These are phyloP conservation scores for Didymella keratinophila DNA, from an alignment of 2,329 filamentous ascomycete species.

Conservation along the genomic window DNA sequence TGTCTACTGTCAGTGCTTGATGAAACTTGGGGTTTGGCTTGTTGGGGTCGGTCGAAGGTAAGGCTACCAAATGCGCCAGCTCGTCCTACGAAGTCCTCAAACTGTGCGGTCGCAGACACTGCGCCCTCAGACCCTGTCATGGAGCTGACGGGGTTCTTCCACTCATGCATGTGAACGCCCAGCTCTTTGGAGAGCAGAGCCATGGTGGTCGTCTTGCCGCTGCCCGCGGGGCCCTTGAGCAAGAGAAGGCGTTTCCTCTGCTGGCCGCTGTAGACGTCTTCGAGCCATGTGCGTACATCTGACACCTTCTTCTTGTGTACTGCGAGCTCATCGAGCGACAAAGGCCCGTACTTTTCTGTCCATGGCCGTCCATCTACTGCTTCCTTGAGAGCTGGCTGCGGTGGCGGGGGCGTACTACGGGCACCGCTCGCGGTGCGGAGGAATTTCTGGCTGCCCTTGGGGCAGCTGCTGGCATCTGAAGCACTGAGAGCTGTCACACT, in stretches of 20 bases:
- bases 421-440: constrained; percentile 49
- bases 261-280: constrained; percentile 71
- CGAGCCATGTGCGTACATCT: constrained; percentile 85
- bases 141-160: constrained; percentile 80
- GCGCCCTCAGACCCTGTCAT: constrained; percentile 68
- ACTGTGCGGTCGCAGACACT: constrained; percentile 77
- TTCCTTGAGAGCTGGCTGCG: constrained; percentile 31
- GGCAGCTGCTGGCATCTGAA: constrained; percentile 27
- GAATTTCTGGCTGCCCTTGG: constrained; percentile 55
- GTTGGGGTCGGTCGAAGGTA: constrained; percentile 53
- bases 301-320: constrained; percentile 94
- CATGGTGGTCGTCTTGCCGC: constrained; percentile 90
- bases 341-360: constrained; percentile 84
- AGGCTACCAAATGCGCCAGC: constrained; percentile 82
- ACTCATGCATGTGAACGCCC: constrained; percentile 81
- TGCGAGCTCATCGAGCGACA: constrained; percentile 79
- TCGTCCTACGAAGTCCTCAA: constrained; percentile 88
- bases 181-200: constrained; percentile 79
- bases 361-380: constrained; percentile 74
- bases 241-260: constrained; percentile 75
- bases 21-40: constrained; percentile 21
- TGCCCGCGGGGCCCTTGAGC: constrained; percentile 88
- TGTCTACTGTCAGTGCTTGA: constrained; percentile 31
- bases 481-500: constrained; percentile 24
- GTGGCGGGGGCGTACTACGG: constrained; percentile 40